These are phyloP conservation scores for Aspergillus hancockii DNA, from an alignment of 495 filamentous ascomycete species.

Conservation along the genomic window DNA sequence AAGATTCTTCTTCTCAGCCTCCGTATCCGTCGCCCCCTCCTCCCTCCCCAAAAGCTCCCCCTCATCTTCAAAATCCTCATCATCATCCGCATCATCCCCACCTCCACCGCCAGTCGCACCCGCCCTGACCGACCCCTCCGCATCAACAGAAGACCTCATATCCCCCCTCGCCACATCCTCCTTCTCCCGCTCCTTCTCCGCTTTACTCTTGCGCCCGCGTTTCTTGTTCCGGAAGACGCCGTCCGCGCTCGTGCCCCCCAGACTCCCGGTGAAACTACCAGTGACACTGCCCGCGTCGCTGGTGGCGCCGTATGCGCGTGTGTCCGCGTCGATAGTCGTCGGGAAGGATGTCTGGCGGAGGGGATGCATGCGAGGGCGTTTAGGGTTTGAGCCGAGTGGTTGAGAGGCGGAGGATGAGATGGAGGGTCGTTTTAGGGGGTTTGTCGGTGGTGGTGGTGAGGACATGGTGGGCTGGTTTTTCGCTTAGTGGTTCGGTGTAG, in stretches of 20 bases:
- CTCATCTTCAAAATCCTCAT: slow-evolving; percentile 66
- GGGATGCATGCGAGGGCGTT: slow-evolving; percentile 59
- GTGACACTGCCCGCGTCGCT: slow-evolving; percentile 70
- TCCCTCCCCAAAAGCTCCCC: slow-evolving; percentile 62
- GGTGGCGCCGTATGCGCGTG: slow-evolving; percentile 66
- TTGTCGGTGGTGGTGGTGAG: slow-evolving; percentile 43
- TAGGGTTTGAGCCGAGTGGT: slow-evolving; percentile 31
- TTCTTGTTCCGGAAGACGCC: slow-evolving; percentile 56
- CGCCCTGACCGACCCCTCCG: slow-evolving; percentile 46
- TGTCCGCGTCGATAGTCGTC: slow-evolving; percentile 47
- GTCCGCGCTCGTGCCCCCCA: slow-evolving; percentile 56
- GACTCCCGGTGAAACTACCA: slow-evolving; percentile 56
- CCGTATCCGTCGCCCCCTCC: slow-evolving; percentile 62
- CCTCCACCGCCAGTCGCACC: slow-evolving; percentile 39
- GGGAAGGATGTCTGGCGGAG: slow-evolving; percentile 91
- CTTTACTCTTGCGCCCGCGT: slow-evolving; percentile 66
- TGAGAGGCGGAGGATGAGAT: slow-evolving; percentile 43
- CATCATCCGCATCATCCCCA: slow-evolving; percentile 62
- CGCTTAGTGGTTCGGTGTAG: neutral
- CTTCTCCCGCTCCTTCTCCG: slow-evolving; percentile 45
- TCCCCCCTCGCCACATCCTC: slow-evolving; percentile 50
- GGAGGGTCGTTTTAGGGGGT: slow-evolving; percentile 47
- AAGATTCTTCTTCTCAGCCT: slow-evolving; percentile 69
- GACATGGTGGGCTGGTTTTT: slow-evolving; percentile 36
- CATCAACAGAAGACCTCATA: slow-evolving; percentile 31